Conservation (phyloP, 192 early-diverging fungal species). For the Backusella mclennaniae region DNA sequence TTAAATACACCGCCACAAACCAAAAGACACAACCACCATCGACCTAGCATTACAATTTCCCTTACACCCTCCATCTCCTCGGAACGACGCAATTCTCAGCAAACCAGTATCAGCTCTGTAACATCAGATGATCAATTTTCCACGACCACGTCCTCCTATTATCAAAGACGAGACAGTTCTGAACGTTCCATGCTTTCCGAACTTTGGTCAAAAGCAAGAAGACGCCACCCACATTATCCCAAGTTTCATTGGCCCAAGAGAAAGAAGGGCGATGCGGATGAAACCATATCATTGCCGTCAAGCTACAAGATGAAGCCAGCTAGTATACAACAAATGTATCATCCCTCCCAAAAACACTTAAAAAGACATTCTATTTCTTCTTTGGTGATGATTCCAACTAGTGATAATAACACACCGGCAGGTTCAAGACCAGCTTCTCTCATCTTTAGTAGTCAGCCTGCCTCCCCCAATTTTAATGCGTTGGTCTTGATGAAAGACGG, state of each 20-base stretch:
- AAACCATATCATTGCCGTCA: not conserved
- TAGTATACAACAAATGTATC: slow-evolving; percentile 3
- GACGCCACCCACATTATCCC: slow-evolving; percentile 12
- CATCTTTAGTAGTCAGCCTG: slow-evolving; percentile 2
- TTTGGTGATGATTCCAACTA: not conserved
- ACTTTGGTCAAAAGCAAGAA: slow-evolving; percentile 12
- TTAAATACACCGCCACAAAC: not conserved
- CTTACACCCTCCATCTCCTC: not conserved
- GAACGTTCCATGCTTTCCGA: not conserved
- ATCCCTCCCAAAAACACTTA: not conserved
- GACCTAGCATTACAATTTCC: slow-evolving; percentile 11
- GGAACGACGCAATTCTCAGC: slow-evolving; percentile 10
- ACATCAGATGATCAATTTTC: slow-evolving; percentile 21
- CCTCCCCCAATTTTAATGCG: slow-evolving; percentile 4
- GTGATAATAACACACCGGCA: not conserved
- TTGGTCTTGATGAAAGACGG: slow-evolving; percentile 11
- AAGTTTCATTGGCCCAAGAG: slow-evolving; percentile 11
- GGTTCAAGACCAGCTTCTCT: slow-evolving; percentile 2
- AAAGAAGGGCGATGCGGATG: not conserved
- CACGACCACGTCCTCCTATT: not conserved
- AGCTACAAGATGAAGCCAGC: not conserved
- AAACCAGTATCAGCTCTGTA: slow-evolving; percentile 6
- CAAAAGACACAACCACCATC: not conserved
- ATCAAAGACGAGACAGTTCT: not conserved
- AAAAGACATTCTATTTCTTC: slow-evolving; percentile 8